Percentiles rank a stretch among this genome's conserved stretches.
These are phyloP conservation scores for Rosa multiflora DNA, from an alignment of 306 rosid species.

Conservation along the genomic window DNA sequence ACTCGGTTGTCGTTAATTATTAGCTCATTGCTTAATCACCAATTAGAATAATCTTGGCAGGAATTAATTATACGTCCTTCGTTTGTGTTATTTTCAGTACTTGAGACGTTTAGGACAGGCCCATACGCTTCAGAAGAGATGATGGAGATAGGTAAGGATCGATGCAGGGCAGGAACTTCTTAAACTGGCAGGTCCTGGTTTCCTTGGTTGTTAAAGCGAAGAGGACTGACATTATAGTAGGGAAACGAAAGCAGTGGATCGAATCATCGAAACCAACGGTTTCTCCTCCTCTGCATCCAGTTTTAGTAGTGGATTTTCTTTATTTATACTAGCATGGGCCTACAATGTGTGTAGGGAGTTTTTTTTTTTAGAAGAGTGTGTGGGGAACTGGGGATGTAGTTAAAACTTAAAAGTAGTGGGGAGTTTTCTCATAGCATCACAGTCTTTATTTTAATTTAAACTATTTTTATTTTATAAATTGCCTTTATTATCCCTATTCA, in stretches of 20 bases:
- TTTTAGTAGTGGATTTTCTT: slow-evolving; percentile 1
- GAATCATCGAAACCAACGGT: not conserved
- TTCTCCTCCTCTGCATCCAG: not conserved
- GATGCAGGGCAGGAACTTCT: slow-evolving; percentile 83
- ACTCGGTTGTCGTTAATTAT: not conserved
- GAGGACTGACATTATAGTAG: not conserved
- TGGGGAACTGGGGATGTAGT: too few relatives aligned
- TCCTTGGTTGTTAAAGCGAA: slow-evolving; percentile 47
- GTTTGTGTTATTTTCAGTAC: slow-evolving; percentile 43
- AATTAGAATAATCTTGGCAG: not conserved
- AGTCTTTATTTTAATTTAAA: too few relatives aligned
- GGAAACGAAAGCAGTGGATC: not conserved
- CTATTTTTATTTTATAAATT: too few relatives aligned
- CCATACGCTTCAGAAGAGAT: slow-evolving; percentile 62
- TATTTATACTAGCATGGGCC: too few relatives aligned
- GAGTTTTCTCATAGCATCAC: too few relatives aligned
- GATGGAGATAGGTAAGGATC: slow-evolving; percentile 73
- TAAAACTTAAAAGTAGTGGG: too few relatives aligned
- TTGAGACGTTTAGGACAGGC: slow-evolving; percentile 78
- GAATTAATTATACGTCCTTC: not conserved
- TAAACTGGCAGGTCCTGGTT: slow-evolving; percentile 73
- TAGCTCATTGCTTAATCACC: slow-evolving; percentile 15
- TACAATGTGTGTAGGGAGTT: too few relatives aligned
- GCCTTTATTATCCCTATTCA: too few relatives aligned
- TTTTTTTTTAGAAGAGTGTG: not conserved